phyloP scores from a whole-genome alignment of 2,329 filamentous ascomycete species.

The Plenodomus tracheiphilus region DNA sequence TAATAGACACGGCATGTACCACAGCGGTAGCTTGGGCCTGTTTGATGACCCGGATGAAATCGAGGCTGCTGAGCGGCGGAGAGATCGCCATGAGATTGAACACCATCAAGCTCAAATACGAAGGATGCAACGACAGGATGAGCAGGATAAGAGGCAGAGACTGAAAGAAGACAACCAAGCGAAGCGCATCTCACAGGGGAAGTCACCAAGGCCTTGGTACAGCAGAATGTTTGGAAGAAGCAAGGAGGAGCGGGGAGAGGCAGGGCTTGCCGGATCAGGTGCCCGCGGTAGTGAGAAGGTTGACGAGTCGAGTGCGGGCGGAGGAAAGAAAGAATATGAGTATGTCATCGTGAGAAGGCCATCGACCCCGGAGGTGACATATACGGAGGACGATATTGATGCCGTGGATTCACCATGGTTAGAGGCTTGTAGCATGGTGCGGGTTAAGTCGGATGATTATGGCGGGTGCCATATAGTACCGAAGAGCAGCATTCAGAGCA shows the following conservation, averaged over 20 bases:
- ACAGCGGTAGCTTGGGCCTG: conserved; percentile 21
- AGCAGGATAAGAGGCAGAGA: conserved; percentile 2
- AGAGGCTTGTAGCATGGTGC: conserved; percentile 19
- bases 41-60: conserved; percentile 22
- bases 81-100: conserved; percentile 4
- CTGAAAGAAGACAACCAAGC: conserved; percentile 1
- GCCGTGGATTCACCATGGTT: conserved; percentile 13
- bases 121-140: background rate
- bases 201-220: background rate
- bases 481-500: conserved; percentile 8
- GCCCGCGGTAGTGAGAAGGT: background rate
- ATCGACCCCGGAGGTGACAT: conserved; percentile 3
- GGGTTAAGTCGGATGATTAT: conserved; percentile 7
- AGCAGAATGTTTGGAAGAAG: background rate
- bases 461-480: conserved; percentile 17
- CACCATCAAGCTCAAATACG: conserved; percentile 2
- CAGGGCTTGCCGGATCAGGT: background rate
- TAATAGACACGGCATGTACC: conserved; percentile 7
- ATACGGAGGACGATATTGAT: conserved; percentile 4
- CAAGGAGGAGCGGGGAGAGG: background rate
- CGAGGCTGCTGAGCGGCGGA: background rate
- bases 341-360: conserved; percentile 4
- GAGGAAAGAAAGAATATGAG: background rate
- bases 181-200: conserved; percentile 1
- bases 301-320: background rate